A percentile compares a stretch with the other conserved stretches of the same genome.
These are phyloP conservation scores for Trichosporon coremiiforme DNA, from an alignment of 1,284 basidiomycete genomes.

Conservation along the genomic window DNA sequence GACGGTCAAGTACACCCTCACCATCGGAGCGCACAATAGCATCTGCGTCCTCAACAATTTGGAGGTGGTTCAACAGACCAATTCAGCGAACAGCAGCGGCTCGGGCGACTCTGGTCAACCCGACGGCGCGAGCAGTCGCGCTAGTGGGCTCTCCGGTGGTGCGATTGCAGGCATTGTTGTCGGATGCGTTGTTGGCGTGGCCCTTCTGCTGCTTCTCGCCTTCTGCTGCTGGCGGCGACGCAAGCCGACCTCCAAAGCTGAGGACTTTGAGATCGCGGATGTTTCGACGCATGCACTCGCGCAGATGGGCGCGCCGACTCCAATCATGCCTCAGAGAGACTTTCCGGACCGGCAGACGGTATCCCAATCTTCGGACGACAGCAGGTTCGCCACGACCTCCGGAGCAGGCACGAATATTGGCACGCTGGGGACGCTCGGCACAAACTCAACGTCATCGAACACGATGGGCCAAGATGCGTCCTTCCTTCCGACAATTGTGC, in stretches of 20 bases:
- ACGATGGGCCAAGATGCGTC: not conserved
- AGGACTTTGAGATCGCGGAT: not conserved
- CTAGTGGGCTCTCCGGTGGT: not conserved
- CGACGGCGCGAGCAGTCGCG: too few species aligned
- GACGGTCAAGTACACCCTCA: not conserved
- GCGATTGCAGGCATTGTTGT: not conserved
- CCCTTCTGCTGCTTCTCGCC: not conserved
- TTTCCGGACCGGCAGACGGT: not conserved
- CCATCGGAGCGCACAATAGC: not conserved
- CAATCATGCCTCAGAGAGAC: not conserved
- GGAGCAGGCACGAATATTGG: not conserved
- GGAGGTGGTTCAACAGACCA: not conserved
- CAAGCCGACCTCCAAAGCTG: not conserved
- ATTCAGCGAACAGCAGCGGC: not conserved
- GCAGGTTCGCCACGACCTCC: not conserved
- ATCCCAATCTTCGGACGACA: not conserved
- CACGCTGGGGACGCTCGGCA: too few species aligned
- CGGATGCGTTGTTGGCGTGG: not conserved
- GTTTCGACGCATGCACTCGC: not conserved
- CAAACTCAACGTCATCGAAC: not conserved
- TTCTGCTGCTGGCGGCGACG: not conserved
- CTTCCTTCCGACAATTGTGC: not conserved
- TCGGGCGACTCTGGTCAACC: not conserved
- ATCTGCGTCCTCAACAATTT: not conserved
- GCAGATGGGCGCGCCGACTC: not conserved